phyloP scores from a whole-genome alignment of 225 moss, liverwort and hornwort species.

The Anthoceros angustus region DNA sequence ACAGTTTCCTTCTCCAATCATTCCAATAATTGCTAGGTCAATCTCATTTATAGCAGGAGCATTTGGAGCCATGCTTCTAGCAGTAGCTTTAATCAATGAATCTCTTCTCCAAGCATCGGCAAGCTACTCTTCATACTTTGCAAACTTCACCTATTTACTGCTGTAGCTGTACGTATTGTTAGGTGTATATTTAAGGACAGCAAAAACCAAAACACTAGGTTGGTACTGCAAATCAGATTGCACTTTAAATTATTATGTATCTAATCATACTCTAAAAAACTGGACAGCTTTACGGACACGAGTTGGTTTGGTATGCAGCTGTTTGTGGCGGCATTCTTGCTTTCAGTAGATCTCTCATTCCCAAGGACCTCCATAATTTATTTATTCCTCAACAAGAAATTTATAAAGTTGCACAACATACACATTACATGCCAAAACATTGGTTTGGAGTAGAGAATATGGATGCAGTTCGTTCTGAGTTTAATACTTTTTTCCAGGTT shows the following conservation, averaged over 20 bases:
- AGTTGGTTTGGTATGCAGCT: conserved; percentile 88
- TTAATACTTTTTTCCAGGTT: conserved; percentile 82
- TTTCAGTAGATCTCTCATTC: conserved; percentile 63
- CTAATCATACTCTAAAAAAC: conserved; percentile 6
- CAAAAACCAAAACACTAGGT: too few relatives aligned
- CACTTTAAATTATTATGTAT: too few relatives aligned
- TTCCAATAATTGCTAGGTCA: conserved; percentile 86
- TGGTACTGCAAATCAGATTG: not conserved
- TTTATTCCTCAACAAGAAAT: conserved; percentile 76
- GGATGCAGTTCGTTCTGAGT: conserved; percentile 68
- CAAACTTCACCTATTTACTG: conserved; percentile 7
- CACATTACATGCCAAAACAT: conserved; percentile 96
- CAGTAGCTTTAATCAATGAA: conserved; percentile 75
- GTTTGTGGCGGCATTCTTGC: conserved; percentile 57
- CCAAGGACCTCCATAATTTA: conserved; percentile 55
- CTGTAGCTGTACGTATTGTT: not conserved
- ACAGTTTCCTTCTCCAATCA: conserved; percentile 86
- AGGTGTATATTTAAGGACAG: too few relatives aligned
- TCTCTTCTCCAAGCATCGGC: conserved; percentile 88
- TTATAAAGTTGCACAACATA: conserved; percentile 61
- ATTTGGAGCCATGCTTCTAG: conserved; percentile 85
- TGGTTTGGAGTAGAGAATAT: conserved; percentile 89
- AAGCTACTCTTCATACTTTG: conserved; percentile 9
- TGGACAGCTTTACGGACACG: conserved; percentile 56
- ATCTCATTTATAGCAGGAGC: conserved; percentile 83